phyloP scores from a whole-genome alignment of 805 yeast species.

The Suhomyces kilbournensis region DNA sequence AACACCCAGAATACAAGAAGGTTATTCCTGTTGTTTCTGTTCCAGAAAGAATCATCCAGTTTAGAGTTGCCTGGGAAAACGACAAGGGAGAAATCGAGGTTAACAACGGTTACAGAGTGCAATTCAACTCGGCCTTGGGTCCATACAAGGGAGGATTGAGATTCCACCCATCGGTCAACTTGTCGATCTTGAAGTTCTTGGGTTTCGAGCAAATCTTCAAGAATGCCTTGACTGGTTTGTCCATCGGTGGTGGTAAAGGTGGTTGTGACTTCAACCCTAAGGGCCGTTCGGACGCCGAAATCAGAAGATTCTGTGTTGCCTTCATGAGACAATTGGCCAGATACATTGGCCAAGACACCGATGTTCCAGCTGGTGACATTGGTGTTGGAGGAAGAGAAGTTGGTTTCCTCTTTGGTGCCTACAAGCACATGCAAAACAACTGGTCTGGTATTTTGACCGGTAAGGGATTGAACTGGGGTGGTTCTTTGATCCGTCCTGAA shows the following conservation, averaged over 20 bases:
- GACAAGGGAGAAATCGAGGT: constrained; percentile 89
- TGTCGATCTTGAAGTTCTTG: constrained; percentile 90
- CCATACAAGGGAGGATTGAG: constrained; percentile 99
- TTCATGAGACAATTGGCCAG: constrained; percentile 95
- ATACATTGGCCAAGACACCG: constrained; percentile 96
- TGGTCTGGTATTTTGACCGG: constrained; percentile 98
- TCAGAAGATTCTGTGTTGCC: constrained; percentile 93
- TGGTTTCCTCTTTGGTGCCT: constrained; percentile 95
- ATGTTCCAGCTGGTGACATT: constrained; percentile 99
- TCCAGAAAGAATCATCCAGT: constrained; percentile 95
- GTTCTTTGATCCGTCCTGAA: constrained; percentile 97
- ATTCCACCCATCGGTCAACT: constrained; percentile 95
- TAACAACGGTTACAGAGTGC: constrained; percentile 97
- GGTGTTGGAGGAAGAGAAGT: constrained; percentile 97
- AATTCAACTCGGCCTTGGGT: constrained; percentile 96
- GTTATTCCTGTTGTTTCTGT: constrained; percentile 87
- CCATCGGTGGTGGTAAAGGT: constrained; percentile 99
- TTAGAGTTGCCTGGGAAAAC: constrained; percentile 98
- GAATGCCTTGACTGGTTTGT: constrained; percentile 94
- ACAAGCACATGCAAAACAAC: constrained; percentile 84
- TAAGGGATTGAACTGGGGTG: constrained; percentile 98
- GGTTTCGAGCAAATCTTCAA: constrained; percentile 99
- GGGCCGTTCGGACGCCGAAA: constrained; percentile 88
- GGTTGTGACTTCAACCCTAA: constrained; percentile 98
- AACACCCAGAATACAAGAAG: constrained; percentile 86